Evolutionary conservation across 129 eudicot species (phyloP).

Genomic region (Saussurea involucrata): DNA sequence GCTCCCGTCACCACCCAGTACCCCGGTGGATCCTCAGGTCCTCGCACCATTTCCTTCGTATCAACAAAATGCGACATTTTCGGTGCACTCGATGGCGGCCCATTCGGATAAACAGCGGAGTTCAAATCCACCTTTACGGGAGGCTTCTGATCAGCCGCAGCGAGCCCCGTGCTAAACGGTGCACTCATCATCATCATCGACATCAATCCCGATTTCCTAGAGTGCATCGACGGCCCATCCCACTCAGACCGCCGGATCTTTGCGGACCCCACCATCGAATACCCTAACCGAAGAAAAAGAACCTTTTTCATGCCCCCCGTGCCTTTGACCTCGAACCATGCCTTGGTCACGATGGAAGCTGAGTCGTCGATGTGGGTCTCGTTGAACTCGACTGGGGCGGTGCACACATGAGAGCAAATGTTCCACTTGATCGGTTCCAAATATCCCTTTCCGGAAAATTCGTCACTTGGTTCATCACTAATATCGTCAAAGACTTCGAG

Average conservation of each 20-base stretch:
- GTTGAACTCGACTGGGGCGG: slow-evolving; percentile 75
- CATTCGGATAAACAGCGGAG: slow-evolving; percentile 80
- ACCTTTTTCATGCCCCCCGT: slow-evolving; percentile 80
- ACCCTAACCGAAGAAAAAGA: slow-evolving; percentile 80
- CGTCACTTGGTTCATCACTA: slow-evolving; percentile 48
- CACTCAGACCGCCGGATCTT: slow-evolving; percentile 78
- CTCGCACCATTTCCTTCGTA: slow-evolving; percentile 86
- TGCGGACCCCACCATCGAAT: slow-evolving; percentile 71
- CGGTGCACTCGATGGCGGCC: slow-evolving; percentile 76
- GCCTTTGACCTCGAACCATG: slow-evolving; percentile 91
- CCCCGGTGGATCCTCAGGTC: slow-evolving; percentile 93
- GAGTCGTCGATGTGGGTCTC: slow-evolving; percentile 67
- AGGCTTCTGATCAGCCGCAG: slow-evolving; percentile 39
- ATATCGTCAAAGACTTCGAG: slow-evolving; percentile 65
- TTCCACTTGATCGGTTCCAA: slow-evolving; percentile 84
- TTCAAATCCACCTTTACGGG: slow-evolving; percentile 61
- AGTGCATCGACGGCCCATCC: slow-evolving; percentile 71
- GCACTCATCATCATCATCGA: slow-evolving; percentile 69
- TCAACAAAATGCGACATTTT: slow-evolving; percentile 75
- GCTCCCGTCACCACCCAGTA: slow-evolving; percentile 98
- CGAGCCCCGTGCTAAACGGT: slow-evolving; percentile 64
- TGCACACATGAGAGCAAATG: slow-evolving; percentile 91
- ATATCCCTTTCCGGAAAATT: slow-evolving; percentile 55
- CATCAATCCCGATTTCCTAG: slow-evolving; percentile 73
- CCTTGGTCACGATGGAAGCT: slow-evolving; percentile 85